Conservation (phyloP, 2,329 filamentous ascomycete genomes). For the Harringtonia lauricola region DNA sequence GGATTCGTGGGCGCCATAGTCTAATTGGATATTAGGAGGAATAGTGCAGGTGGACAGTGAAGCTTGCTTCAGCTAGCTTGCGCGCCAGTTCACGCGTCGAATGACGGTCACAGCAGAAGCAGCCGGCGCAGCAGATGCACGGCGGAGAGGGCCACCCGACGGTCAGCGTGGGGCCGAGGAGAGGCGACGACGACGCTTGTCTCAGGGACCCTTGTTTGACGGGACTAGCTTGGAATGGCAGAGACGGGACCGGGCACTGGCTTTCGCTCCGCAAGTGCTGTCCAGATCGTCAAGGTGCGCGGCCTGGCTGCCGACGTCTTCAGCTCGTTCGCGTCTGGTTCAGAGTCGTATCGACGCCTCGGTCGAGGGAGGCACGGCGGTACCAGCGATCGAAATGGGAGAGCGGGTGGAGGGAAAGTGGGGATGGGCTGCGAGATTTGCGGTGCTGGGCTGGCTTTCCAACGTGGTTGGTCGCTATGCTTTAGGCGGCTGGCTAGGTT, state of each 20-base stretch:
- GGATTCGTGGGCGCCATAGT: conserved; percentile 49
- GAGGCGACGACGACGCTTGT: too few relatives aligned
- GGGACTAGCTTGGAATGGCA: too few relatives aligned
- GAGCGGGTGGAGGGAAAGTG: neutral
- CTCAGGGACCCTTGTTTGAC: too few relatives aligned
- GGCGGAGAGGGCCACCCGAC: neutral
- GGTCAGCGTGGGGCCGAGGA: neutral
- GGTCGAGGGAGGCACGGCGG: too few relatives aligned
- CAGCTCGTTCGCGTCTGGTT: too few relatives aligned
- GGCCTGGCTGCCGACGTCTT: too few relatives aligned
- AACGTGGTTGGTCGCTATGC: conserved; percentile 2
- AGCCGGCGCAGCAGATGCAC: neutral
- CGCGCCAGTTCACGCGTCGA: neutral
- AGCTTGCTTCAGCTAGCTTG: neutral
- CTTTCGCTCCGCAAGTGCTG: too few relatives aligned
- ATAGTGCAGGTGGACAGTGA: neutral
- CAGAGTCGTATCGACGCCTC: too few relatives aligned
- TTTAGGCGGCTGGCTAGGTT: too few relatives aligned
- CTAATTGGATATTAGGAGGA: conserved; percentile 21
- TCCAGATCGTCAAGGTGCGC: too few relatives aligned
- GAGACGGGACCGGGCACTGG: neutral
- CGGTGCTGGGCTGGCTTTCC: neutral
- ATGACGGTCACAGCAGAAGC: too few relatives aligned
- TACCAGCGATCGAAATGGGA: neutral
- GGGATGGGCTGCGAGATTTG: neutral